Conservation (phyloP, 2,329 filamentous ascomycete genomes). For the Trichoderma citrinoviride region DNA sequence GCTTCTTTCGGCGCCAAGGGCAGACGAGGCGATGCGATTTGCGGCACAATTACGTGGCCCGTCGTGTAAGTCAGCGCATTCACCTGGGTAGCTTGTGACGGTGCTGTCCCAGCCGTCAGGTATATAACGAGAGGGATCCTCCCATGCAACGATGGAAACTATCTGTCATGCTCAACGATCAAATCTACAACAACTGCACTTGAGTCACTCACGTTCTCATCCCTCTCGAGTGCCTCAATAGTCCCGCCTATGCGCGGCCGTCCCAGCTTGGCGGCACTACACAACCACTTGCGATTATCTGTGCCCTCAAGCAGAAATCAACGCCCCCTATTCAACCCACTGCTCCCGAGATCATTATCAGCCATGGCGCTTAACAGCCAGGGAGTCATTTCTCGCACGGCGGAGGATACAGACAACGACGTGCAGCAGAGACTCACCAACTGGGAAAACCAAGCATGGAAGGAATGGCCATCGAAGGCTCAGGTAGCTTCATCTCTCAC, state of each 20-base stretch:
- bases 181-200: background rate
- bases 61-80: background rate
- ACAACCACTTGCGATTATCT: background rate
- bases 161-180: background rate
- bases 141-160: background rate
- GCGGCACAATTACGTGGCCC: background rate
- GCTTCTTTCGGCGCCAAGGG: background rate
- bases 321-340: background rate
- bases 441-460: slow-evolving; percentile 35
- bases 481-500: slow-evolving; percentile 36
- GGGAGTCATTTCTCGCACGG: slow-evolving; percentile 31
- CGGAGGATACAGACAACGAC: slow-evolving; percentile 31
- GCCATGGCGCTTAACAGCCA: slow-evolving; percentile 31
- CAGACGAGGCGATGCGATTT: background rate
- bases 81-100: background rate
- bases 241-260: background rate
- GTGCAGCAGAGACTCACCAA: slow-evolving; percentile 28
- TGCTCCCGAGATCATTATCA: background rate
- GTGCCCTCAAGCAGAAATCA: background rate
- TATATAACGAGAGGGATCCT: background rate
- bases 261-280: background rate
- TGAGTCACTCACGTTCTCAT: background rate
- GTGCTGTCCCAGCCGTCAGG: no score
- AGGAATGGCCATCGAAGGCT: slow-evolving; percentile 49
- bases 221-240: background rate